phyloP scores from a whole-genome alignment of 2,329 filamentous ascomycete species.

The Alternaria sp. region DNA sequence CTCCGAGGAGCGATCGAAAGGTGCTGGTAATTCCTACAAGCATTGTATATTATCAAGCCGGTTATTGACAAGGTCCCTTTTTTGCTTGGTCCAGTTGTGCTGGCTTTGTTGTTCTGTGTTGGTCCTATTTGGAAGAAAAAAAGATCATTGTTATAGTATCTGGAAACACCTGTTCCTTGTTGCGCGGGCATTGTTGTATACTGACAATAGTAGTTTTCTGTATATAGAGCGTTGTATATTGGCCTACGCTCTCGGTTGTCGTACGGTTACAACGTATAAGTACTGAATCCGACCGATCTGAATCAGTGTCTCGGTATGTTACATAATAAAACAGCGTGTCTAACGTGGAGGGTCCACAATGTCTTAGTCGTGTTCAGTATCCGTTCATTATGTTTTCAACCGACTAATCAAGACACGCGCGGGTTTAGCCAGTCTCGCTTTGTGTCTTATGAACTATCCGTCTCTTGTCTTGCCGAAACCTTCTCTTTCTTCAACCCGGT shows the following conservation, averaged over 20 bases:
- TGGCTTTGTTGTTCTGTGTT: not conserved
- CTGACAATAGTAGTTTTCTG: not conserved
- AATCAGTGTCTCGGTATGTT: not conserved
- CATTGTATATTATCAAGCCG: too few species aligned
- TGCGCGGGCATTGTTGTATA: not conserved
- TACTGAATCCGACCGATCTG: not conserved
- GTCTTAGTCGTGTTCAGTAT: not conserved
- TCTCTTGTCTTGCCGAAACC: not conserved
- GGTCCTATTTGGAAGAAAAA: not conserved
- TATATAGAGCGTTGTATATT: not conserved
- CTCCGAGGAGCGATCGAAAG: not conserved
- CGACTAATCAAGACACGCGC: not conserved
- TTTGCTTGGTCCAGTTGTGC: not conserved
- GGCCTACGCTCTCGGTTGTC: not conserved
- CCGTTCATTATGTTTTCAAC: not conserved
- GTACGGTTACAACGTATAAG: not conserved
- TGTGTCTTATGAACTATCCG: not conserved
- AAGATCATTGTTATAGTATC: not conserved
- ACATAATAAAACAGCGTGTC: not conserved
- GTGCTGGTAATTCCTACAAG: not conserved
- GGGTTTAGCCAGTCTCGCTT: not conserved
- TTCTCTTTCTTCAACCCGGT: conserved; percentile 54
- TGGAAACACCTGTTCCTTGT: not conserved
- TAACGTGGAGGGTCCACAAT: not conserved
- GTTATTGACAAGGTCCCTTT: not conserved